These are phyloP conservation scores for Candida germanica DNA, from an alignment of 805 yeast genomes.

Conservation along the genomic window DNA sequence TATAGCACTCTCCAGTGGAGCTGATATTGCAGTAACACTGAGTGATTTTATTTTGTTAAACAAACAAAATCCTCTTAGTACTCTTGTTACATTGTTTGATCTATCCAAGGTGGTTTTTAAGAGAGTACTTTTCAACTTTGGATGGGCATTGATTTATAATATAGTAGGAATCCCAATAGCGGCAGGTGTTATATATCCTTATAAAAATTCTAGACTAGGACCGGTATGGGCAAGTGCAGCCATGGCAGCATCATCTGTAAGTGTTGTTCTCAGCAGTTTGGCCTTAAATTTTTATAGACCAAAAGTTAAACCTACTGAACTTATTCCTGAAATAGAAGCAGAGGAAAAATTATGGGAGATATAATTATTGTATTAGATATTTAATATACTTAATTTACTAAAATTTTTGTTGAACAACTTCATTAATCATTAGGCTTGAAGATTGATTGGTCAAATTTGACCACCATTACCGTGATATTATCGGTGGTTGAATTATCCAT, in stretches of 20 bases:
- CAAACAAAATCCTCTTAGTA: constrained; percentile 48
- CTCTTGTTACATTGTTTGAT: constrained; percentile 54
- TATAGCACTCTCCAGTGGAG: constrained; percentile 70
- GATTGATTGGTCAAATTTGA: constrained; percentile 48
- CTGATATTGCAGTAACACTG: constrained; percentile 71
- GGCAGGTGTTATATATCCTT: constrained; percentile 64
- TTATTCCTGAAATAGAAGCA: background rate
- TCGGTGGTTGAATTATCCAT: constrained; percentile 79
- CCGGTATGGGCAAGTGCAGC: constrained; percentile 71
- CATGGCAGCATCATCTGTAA: constrained; percentile 58
- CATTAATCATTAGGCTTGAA: constrained; percentile 23
- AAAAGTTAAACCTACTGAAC: background rate
- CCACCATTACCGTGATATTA: constrained; percentile 91
- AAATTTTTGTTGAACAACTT: too few species aligned
- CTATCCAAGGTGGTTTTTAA: constrained; percentile 48
- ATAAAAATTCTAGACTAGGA: constrained; percentile 48
- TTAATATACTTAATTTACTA: too few species aligned
- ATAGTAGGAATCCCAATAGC: constrained; percentile 59
- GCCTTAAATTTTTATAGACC: constrained; percentile 49
- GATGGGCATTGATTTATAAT: constrained; percentile 59
- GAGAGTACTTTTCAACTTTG: constrained; percentile 56
- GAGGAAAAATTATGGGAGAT: background rate
- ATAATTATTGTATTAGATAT: constrained; percentile 1
- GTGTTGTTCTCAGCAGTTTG: constrained; percentile 57
- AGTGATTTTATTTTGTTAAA: constrained; percentile 68